phyloP scores from a whole-genome alignment of 441 rosid species.

The Syzygium malaccense region DNA sequence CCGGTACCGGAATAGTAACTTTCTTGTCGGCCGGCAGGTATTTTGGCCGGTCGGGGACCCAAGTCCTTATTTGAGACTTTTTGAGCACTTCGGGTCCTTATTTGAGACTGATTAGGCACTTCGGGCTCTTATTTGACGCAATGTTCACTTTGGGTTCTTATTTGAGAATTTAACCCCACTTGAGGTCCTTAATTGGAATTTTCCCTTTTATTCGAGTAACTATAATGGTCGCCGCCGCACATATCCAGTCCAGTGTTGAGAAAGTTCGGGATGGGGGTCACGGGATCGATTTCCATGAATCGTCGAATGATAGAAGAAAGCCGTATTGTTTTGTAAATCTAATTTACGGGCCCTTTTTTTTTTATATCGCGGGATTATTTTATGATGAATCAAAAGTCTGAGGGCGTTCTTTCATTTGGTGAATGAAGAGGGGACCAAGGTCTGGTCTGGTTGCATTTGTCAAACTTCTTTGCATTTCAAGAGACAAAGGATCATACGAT shows the following conservation, averaged over 20 bases:
- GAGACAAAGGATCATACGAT: background rate
- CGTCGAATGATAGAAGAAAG: background rate
- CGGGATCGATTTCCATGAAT: background rate
- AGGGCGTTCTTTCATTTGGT: background rate
- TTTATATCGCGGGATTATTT: background rate
- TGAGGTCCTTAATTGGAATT: too few relatives aligned
- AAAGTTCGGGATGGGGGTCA: background rate
- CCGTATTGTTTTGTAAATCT: rapidly evolving
- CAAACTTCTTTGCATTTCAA: background rate
- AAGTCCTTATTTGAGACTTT: too few relatives aligned
- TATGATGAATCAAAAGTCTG: background rate
- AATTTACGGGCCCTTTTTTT: background rate
- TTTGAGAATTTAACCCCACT: too few relatives aligned
- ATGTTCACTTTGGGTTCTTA: too few relatives aligned
- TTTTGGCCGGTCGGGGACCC: too few relatives aligned
- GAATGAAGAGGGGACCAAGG: background rate
- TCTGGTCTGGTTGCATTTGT: background rate
- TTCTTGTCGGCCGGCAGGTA: too few relatives aligned
- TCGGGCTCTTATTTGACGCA: too few relatives aligned
- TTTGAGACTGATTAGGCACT: too few relatives aligned
- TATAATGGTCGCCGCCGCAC: background rate
- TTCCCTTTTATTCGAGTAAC: background rate
- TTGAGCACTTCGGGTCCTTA: too few relatives aligned
- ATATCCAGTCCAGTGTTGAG: background rate
- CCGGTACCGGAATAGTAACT: too few relatives aligned